These are phyloP conservation scores for Zancudomyces culisetae DNA, from an alignment of 371 early-diverging fungal genomes.

Conservation along the genomic window DNA sequence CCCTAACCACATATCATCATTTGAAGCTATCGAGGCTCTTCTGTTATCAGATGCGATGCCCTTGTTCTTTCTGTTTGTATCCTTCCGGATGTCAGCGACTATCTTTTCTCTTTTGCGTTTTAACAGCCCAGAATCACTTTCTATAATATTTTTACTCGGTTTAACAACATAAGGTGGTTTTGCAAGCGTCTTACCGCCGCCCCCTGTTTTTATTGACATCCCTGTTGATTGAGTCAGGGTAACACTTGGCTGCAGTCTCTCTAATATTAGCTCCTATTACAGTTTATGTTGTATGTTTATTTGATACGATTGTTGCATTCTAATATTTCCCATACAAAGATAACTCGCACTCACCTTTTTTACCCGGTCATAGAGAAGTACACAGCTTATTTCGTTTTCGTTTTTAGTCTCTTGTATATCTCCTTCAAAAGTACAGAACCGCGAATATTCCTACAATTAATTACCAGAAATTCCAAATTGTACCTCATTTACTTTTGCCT, in stretches of 20 bases:
- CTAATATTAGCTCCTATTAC: background rate
- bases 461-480: background rate
- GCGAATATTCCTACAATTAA: background rate
- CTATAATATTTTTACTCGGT: background rate
- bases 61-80: background rate
- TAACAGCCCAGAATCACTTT: too few species aligned
- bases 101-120: background rate
- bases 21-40: background rate
- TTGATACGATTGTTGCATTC: background rate
- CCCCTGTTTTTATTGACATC: background rate
- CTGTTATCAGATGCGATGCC: too few species aligned
- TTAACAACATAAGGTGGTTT: background rate
- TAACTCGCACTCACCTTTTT: background rate
- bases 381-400: slow-evolving; percentile 1
- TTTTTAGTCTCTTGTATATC: background rate
- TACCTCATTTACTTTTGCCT: background rate
- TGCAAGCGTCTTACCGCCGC: background rate
- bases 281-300: background rate
- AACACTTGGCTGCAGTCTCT: background rate
- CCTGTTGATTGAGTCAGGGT: background rate
- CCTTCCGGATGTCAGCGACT: background rate
- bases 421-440: slow-evolving; percentile 1
- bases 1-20: background rate
- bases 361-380: slow-evolving; percentile 1
- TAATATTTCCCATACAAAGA: background rate